phyloP scores from a whole-genome alignment of 805 yeast genomes.

The Clavispora asparagi region DNA sequence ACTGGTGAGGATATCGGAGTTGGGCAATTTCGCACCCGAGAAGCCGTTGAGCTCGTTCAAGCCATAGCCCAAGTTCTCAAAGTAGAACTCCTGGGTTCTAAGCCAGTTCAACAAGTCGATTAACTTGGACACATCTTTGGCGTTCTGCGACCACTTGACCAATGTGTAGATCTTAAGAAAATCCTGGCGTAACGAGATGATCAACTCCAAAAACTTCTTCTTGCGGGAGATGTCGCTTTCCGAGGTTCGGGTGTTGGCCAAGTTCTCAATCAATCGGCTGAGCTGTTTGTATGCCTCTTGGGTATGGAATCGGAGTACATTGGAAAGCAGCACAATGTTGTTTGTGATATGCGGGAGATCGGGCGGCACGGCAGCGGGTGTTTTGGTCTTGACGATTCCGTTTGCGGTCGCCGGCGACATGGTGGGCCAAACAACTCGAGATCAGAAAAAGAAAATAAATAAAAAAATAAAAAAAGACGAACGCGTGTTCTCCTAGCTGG shows the following conservation, averaged over 20 bases:
- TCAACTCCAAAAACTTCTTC: constrained; percentile 57
- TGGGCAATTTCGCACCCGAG: constrained; percentile 88
- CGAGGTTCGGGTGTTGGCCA: constrained; percentile 40
- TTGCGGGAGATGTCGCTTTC: constrained; percentile 62
- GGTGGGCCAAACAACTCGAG: not conserved
- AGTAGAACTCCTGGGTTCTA: constrained; percentile 69
- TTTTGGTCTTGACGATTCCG: not conserved
- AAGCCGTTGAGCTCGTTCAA: constrained; percentile 64
- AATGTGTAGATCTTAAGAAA: constrained; percentile 80
- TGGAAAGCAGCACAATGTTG: constrained; percentile 61
- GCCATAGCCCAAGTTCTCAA: constrained; percentile 54
- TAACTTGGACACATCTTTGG: constrained; percentile 64
- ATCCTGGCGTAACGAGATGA: constrained; percentile 75
- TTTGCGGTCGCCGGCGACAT: not conserved
- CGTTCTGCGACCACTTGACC: constrained; percentile 79
- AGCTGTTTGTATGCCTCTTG: constrained; percentile 61
- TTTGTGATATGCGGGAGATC: constrained; percentile 66
- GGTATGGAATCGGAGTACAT: constrained; percentile 54
- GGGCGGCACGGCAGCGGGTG: constrained; percentile 18
- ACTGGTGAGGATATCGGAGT: constrained; percentile 85
- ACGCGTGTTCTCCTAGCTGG: not conserved
- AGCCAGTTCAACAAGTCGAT: constrained; percentile 90
- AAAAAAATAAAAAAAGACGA: not conserved
- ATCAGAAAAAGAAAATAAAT: not conserved
- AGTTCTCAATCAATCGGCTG: constrained; percentile 53